These are phyloP conservation scores for Globisporangium radiosum DNA, from an alignment of 352 stramenopile species.

Conservation along the genomic window DNA sequence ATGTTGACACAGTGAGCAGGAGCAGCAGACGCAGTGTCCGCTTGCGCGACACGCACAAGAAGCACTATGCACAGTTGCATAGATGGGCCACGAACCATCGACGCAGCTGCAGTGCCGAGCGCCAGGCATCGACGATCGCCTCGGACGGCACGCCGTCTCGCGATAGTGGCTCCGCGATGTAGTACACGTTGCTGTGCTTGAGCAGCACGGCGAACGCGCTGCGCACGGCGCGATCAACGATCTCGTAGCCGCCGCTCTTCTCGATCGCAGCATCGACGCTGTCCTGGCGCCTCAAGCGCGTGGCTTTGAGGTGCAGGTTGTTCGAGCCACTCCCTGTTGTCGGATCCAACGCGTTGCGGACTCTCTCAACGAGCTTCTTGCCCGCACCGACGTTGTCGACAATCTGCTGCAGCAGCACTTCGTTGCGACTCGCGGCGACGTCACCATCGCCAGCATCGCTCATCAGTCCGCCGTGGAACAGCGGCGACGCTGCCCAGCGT, in stretches of 20 bases:
- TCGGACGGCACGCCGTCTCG: constrained; percentile 58
- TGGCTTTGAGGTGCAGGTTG: constrained; percentile 61
- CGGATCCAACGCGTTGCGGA: constrained; percentile 64
- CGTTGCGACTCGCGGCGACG: constrained; percentile 26
- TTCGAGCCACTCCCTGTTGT: constrained; percentile 17
- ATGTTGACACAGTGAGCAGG: background rate
- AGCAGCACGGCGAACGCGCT: constrained; percentile 72
- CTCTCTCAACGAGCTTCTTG: constrained; percentile 78
- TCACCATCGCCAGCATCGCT: background rate
- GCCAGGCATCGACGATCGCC: constrained; percentile 63
- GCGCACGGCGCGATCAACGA: constrained; percentile 74
- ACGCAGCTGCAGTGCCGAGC: constrained; percentile 68
- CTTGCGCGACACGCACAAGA: no score
- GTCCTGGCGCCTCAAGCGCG: constrained; percentile 69
- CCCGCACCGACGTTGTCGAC: constrained; percentile 62
- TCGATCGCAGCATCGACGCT: constrained; percentile 79
- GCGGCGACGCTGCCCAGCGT: constrained; percentile 41
- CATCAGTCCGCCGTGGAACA: constrained; percentile 40
- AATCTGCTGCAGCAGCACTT: constrained; percentile 62
- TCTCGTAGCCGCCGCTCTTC: constrained; percentile 79
- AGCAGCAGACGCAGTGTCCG: background rate
- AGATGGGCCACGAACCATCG: constrained; percentile 43
- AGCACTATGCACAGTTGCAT: background rate
- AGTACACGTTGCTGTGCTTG: constrained; percentile 76
- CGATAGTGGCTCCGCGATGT: constrained; percentile 56